Evolutionary conservation across 352 stramenopile genomes (phyloP), one percentile per base, ranked within the genome.

Genomic region (Globisporangium uncinulatum): DNA sequence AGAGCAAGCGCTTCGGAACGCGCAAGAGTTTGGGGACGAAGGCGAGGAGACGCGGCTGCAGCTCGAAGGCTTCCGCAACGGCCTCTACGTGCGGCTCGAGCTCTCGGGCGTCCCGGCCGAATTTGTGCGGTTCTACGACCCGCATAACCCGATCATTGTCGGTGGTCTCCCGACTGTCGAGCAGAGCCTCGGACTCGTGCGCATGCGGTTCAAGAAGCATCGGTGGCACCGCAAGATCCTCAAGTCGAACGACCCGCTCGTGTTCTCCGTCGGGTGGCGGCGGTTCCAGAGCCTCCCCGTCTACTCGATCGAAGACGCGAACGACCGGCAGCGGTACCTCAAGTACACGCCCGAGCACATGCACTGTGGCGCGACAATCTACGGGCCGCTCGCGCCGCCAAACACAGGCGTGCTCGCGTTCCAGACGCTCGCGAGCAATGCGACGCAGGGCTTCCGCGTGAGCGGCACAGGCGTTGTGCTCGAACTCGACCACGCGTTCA

Each of bases 331-430:
- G 67, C 81, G 93, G 44, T 96, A 94, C 65, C 79, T 99, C 54
- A 99, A 99, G 78, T 99, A 94, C 75, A 99, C 97, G n/a, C 97
- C 97, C 0, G 97, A 99, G 72, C 97, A 99, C 83, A 99, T 99
- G 97, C 98, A 99, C 79, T 99, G 98, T 59, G 87, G 96, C 55
- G 94, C 93, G 31, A 98, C 94, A 9, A 99, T 99, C 62, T 99
- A 98, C 57, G 97, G 94, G 0, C 96, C 96, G 0, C 84, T 98
- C 62, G 89, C 89, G 10, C 92, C 97, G 46, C 96, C 97, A 1
- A 99, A 99, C 79, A 99, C 97, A 31, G 96, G 96, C 67, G 85
- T 99, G 52, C 56, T 99, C 37, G 96, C 96, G 0, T 99, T 99
- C 82, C 96, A 99, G 75, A 92, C 86, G 52, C 70, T 99, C 52